Evolutionary conservation across 495 filamentous ascomycete species (phyloP), one percentile per base, ranked within the genome.

Genomic region (Penicillium herquei): DNA sequence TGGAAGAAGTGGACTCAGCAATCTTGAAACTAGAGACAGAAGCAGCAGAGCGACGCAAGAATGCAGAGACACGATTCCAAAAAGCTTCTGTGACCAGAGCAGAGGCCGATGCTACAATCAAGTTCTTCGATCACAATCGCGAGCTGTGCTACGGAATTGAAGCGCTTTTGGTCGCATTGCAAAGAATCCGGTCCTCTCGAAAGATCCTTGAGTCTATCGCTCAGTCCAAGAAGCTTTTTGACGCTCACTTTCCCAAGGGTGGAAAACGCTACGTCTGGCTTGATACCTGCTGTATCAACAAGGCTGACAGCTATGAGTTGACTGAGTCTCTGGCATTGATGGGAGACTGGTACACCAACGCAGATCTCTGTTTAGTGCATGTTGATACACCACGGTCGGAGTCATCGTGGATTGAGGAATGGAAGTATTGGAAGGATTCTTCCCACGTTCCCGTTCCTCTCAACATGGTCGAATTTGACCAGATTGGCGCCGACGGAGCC

Each of bases 221-320:
- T 11, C 5, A 31, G 9, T 18, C 43, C 43, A 70, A 65, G 41
- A 52, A 64, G 1, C 67, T 77, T 11, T 74, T 77, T 42, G 65
- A 72, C 40, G 50, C 33, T 7, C 58, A 69, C 1, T 77, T 74
- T 48, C 67, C 64, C 16, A 57, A 53, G 13, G 61, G 59, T 2
- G 70, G 68, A 46, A 74, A 70, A 34, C 61, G 64, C 11, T 81
- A 80, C 49, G 37, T 80, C 14, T 81, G 78, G 78, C 70, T 72
- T 11, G 76, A 79, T 60, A 77, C 71, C 0, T 78, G 74, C 56
- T 80, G 76, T 58, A 80, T 79, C 58, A 70, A 79, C 60, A 79
- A 76, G 50, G 52, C 55, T 2, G 68, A 75, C 49, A 65, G 55
- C 16, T 64, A 63, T 17, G 77, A 78, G 57, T 62, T 72, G 14